These are phyloP conservation scores for Aspergillus ustus DNA, from an alignment of 2,329 filamentous ascomycete genomes.

Conservation along the genomic window DNA sequence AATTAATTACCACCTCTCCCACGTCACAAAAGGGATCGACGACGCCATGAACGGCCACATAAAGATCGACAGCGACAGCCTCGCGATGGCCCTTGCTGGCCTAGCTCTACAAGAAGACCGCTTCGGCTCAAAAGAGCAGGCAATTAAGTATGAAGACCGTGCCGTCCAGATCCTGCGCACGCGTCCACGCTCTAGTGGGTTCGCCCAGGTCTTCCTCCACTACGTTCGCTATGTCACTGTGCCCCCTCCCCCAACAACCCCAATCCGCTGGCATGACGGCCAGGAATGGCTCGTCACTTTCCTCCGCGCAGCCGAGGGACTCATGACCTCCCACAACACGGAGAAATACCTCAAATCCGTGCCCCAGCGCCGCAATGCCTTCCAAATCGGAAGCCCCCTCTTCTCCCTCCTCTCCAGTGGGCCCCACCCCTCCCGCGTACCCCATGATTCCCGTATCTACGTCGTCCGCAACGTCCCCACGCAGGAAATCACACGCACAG, in stretches of 20 bases:
- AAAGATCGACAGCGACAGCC: slow-evolving; percentile 33
- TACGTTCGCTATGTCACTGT: slow-evolving; percentile 40
- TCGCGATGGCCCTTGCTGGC: slow-evolving; percentile 40
- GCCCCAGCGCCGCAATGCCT: slow-evolving; percentile 36
- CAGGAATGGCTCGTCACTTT: slow-evolving; percentile 39
- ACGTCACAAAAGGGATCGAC: slow-evolving; percentile 34
- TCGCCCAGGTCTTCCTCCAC: slow-evolving; percentile 38
- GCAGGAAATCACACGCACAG: slow-evolving; percentile 42
- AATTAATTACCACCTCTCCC: slow-evolving; percentile 34
- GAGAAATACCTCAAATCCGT: slow-evolving; percentile 32
- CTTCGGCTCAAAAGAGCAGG: slow-evolving; percentile 38
- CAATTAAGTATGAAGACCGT: slow-evolving; percentile 33
- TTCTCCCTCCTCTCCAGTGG: slow-evolving; percentile 48
- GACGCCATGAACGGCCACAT: slow-evolving; percentile 28
- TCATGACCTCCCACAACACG: slow-evolving; percentile 38
- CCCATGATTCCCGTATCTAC: slow-evolving; percentile 40
- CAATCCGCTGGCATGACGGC: slow-evolving; percentile 20
- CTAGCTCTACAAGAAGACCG: slow-evolving; percentile 46
- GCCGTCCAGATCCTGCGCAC: slow-evolving; percentile 39
- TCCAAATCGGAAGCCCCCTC: slow-evolving; percentile 44
- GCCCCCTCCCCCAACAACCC: slow-evolving; percentile 27
- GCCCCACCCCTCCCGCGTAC: slow-evolving; percentile 44
- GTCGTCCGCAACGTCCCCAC: slow-evolving; percentile 40
- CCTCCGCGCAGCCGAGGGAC: slow-evolving; percentile 39
- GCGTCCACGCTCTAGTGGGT: slow-evolving; percentile 29